Base-by-base conservation (phyloP, 1,139 yeast genomes). In the Suhomyces taliae region DNA sequence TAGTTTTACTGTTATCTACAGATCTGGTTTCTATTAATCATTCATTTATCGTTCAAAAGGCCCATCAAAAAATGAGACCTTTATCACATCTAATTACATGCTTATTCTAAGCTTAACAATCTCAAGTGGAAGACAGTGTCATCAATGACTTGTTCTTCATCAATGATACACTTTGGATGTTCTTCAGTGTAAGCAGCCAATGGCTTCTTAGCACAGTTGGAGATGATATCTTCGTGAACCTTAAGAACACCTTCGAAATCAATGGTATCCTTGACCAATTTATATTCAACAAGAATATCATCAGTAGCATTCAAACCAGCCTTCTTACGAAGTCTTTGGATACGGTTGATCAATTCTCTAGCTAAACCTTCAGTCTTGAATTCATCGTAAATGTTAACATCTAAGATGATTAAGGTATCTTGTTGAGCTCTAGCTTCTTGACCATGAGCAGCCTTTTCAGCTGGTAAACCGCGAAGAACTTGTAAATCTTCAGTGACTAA, bases 251-350 rank as follows among this genome's bases (percentile, higher is more conserved):
- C 67, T 46, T 76, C 83, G 49, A 95, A 82, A 43, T 81, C 81
- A 57, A 87, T 79, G 50, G 88, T 82, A 61, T 91, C 97, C 58
- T 82, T 81, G 51, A 76, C 64, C 55, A 91, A 67, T 53, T 81
- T 72, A 70, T 89, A 89, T 70, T 91, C 90, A 53, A 95, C 96
- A 56, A 81, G 73, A 44, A 95, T 95, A 59, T 95, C 99, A 64
- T 95, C 99, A 39, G 98, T 91, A 51, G 96, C 91, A 62, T 87
- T 89, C 62, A 95, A 78, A 37, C 97, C 97, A 53, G 90, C 91
- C 79, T 91, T 90, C 85, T 95, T 95, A 73, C 99, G 88, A 67
- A 91, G 82, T 70, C 97, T 87, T 78, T 95, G 99, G 58, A 95
- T 90, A 72, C 99, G 90, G 80, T 95, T 95, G 62, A 93, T 81